Evolutionary conservation across 306 rosid genomes (phyloP).

Genomic region (Senna siamea): DNA sequence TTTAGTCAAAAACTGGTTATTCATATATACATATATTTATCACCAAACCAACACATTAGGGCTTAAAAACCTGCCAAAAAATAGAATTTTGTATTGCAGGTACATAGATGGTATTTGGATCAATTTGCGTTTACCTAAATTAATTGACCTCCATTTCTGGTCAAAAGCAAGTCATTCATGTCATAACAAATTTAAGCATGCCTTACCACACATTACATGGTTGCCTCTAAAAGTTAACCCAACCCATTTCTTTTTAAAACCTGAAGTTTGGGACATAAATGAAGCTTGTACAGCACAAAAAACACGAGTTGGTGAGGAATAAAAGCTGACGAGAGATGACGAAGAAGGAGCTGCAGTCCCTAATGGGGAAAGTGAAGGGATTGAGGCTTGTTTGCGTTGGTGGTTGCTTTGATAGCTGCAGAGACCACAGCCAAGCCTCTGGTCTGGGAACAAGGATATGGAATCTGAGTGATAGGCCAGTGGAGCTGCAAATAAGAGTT

Average conservation of each 20-base stretch:
- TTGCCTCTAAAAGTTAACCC: too few species aligned
- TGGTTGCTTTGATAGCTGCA: slow-evolving; percentile 80
- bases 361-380: slow-evolving; percentile 55
- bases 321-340: slow-evolving; percentile 34
- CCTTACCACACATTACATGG: neutral
- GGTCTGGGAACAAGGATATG: slow-evolving; percentile 87
- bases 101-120: too few species aligned
- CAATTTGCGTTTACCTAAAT: too few species aligned
- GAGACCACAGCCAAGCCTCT: slow-evolving; percentile 66
- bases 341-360: slow-evolving; percentile 39
- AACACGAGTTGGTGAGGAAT: slow-evolving; percentile 2
- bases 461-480: slow-evolving; percentile 84
- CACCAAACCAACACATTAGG: too few species aligned
- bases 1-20: too few species aligned
- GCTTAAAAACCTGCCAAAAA: too few species aligned
- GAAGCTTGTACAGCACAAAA: slow-evolving; percentile 34
- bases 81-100: too few species aligned
- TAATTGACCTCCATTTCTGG: too few species aligned
- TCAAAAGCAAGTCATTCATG: too few species aligned
- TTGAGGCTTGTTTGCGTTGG: slow-evolving; percentile 55
- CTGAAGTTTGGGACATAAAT: slow-evolving; percentile 30
- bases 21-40: too few species aligned
- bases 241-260: slow-evolving; percentile 1
- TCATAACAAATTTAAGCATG: too few species aligned
- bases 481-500: slow-evolving; percentile 94